A percentile compares a stretch with the other conserved stretches of the same genome.
Evolutionary conservation across 495 filamentous ascomycete species (phyloP).

Genomic region (Hyaloscypha bicolor): DNA sequence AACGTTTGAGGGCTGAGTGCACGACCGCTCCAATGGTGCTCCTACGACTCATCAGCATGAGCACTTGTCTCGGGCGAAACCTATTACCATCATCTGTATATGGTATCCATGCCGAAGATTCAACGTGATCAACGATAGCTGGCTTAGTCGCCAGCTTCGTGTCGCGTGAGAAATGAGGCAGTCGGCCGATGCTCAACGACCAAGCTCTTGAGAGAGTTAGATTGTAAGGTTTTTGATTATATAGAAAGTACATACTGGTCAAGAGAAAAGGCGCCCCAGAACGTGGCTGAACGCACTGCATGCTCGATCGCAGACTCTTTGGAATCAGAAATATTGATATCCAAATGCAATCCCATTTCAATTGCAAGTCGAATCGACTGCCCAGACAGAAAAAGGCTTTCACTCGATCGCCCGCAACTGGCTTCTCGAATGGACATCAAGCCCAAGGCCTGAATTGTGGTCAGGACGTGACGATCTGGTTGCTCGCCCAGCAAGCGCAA

Average conservation of each 20-base stretch:
- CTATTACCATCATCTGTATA: constrained; percentile 56
- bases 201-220: constrained; percentile 53
- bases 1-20: constrained; percentile 56
- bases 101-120: constrained; percentile 57
- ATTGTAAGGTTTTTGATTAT: neutral
- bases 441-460: constrained; percentile 76
- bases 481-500: constrained; percentile 59
- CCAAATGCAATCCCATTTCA: constrained; percentile 64
- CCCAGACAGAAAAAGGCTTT: constrained; percentile 67
- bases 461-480: constrained; percentile 61
- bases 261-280: constrained; percentile 71
- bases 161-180: constrained; percentile 63
- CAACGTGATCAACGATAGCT: constrained; percentile 53
- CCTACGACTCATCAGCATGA: constrained; percentile 15
- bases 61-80: neutral
- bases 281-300: constrained; percentile 67
- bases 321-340: constrained; percentile 31
- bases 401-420: constrained; percentile 64
- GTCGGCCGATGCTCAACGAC: constrained; percentile 62
- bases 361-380: constrained; percentile 66
- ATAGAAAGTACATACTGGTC: constrained; percentile 74
- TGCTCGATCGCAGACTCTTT: constrained; percentile 59
- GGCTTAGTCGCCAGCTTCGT: constrained; percentile 59
- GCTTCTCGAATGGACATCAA: constrained; percentile 73
- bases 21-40: constrained; percentile 49